Evolutionary conservation across 106 monocot species (phyloP).

Genomic region (Apostasia ramifera): DNA sequence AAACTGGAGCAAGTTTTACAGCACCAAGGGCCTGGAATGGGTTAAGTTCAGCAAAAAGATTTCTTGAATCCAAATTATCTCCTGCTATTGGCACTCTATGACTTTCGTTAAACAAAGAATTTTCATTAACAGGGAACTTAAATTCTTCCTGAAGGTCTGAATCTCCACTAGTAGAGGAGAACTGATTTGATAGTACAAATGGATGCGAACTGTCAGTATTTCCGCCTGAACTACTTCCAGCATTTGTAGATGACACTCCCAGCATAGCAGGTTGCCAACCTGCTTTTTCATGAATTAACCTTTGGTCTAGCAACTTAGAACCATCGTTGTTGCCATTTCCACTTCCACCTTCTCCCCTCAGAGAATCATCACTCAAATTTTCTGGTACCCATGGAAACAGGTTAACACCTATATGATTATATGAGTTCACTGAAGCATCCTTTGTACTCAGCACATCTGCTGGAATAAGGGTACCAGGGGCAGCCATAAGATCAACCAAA

Average conservation of each 20-base stretch:
- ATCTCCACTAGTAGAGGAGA: conserved; percentile 15
- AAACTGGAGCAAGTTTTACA: conserved; percentile 28
- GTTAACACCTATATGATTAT: conserved; percentile 23
- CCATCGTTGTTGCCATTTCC: conserved; percentile 12
- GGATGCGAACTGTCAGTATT: conserved; percentile 15
- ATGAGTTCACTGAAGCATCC: conserved; percentile 36
- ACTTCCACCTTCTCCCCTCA: conserved; percentile 12
- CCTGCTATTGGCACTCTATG: conserved; percentile 17
- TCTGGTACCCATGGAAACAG: conserved; percentile 13
- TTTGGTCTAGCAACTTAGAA: conserved; percentile 15
- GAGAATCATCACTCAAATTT: conserved; percentile 16
- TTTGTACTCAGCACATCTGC: conserved; percentile 65
- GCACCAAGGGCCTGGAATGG: conserved; percentile 52
- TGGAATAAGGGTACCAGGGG: conserved; percentile 90
- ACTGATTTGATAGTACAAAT: conserved; percentile 16
- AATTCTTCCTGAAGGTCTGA: conserved; percentile 22
- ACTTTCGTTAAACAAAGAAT: conserved; percentile 7
- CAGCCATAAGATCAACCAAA: conserved; percentile 99
- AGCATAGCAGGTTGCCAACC: conserved; percentile 14
- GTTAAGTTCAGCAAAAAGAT: conserved; percentile 86
- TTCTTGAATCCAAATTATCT: conserved; percentile 33
- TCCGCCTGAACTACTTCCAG: conserved; percentile 36
- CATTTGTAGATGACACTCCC: conserved; percentile 24
- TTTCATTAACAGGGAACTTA: conserved; percentile 7
- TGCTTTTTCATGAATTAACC: conserved; percentile 24